phyloP scores from a whole-genome alignment of 305 asterid species.

The Caryopteris hybrid region DNA sequence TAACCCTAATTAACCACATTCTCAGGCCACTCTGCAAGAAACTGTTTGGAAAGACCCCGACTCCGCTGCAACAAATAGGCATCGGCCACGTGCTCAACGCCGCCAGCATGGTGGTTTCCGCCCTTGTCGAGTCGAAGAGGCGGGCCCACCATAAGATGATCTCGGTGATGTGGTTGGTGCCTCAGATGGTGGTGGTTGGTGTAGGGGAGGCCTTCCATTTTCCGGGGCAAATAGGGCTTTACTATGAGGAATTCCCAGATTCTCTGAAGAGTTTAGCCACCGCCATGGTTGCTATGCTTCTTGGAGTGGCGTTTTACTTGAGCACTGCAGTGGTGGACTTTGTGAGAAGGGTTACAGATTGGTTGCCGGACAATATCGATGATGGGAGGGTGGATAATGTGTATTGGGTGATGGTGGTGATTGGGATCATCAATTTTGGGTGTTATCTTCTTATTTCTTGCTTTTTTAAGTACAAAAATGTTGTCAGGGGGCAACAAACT shows the following conservation, averaged over 20 bases:
- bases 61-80: slow-evolving; percentile 42
- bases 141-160: slow-evolving; percentile 10
- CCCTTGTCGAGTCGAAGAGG: slow-evolving; percentile 39
- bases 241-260: slow-evolving; percentile 48
- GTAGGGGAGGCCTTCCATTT: slow-evolving; percentile 62
- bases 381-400: slow-evolving; percentile 44
- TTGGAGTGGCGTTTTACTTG: slow-evolving; percentile 33
- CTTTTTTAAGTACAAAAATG: slow-evolving; percentile 18
- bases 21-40: slow-evolving; percentile 25
- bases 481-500: no score
- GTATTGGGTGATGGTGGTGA: slow-evolving; percentile 39
- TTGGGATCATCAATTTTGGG: slow-evolving; percentile 39
- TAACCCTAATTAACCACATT: slow-evolving; percentile 17
- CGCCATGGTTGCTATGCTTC: slow-evolving; percentile 30
- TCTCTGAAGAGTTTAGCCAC: slow-evolving; percentile 43
- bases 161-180: slow-evolving; percentile 54
- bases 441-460: slow-evolving; percentile 40
- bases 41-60: background rate
- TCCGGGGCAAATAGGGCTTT: slow-evolving; percentile 50
- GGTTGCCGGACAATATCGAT: slow-evolving; percentile 52
- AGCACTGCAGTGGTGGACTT: slow-evolving; percentile 30
- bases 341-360: slow-evolving; percentile 26
- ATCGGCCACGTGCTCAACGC: slow-evolving; percentile 36
- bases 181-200: slow-evolving; percentile 45
- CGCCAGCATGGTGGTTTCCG: slow-evolving; percentile 32